phyloP scores from a whole-genome alignment of 345 rosid genomes.

The Populus deltoides region DNA sequence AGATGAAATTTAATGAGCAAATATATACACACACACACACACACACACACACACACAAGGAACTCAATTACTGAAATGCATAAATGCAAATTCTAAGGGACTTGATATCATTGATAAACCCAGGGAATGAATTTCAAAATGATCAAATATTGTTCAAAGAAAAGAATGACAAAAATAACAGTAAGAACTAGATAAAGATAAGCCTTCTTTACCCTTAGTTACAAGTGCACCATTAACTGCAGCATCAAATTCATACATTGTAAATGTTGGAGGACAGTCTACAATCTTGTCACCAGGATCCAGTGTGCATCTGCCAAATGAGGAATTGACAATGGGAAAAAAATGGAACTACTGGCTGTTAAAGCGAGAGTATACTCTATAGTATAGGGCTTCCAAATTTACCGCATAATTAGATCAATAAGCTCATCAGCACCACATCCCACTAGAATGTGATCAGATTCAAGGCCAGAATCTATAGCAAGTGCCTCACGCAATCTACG shows the following conservation, averaged over 20 bases:
- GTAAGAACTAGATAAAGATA: not conserved
- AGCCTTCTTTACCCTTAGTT: slow-evolving; percentile 54
- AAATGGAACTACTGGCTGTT: not conserved
- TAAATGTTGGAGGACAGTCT: slow-evolving; percentile 97
- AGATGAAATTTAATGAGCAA: not conserved
- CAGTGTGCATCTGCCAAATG: slow-evolving; percentile 63
- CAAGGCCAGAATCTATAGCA: slow-evolving; percentile 83
- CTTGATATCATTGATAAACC: not conserved
- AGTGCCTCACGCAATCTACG: slow-evolving; percentile 78
- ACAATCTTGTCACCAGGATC: slow-evolving; percentile 96
- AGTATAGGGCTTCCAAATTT: slow-evolving; percentile 2
- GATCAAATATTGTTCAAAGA: not conserved
- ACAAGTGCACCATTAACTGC: slow-evolving; percentile 82
- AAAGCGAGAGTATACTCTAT: not conserved
- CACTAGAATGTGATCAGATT: slow-evolving; percentile 75
- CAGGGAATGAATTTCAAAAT: not conserved
- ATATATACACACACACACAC: too few species aligned
- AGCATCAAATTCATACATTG: slow-evolving; percentile 99
- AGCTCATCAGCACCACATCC: slow-evolving; percentile 99
- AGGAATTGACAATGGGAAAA: not conserved
- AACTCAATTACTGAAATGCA: slow-evolving; percentile 33
- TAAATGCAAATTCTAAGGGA: too few species aligned
- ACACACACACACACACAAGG: too few species aligned
- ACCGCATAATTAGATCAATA: slow-evolving; percentile 97
- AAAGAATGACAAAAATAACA: not conserved